These are phyloP conservation scores for Hanseniaspora sp. DNA, from an alignment of 1,139 yeast species.

Conservation along the genomic window DNA sequence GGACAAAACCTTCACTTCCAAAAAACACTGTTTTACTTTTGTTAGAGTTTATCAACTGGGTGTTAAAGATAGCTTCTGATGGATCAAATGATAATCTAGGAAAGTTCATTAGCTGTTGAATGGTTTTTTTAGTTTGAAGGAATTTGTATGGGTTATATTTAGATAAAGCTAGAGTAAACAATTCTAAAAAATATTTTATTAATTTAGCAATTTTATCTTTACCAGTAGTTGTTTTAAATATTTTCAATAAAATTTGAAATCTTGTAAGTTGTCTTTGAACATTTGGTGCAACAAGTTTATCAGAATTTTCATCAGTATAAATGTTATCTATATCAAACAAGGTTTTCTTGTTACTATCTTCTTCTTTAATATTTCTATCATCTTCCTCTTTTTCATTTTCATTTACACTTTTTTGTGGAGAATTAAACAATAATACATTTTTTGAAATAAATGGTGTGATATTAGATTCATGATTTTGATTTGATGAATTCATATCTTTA, in stretches of 20 bases:
- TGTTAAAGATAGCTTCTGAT: constrained; percentile 1
- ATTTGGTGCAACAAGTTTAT: not conserved
- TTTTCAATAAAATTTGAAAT: constrained; percentile 41
- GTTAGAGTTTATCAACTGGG: not conserved
- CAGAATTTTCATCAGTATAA: too few relatives aligned
- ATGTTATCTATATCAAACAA: not conserved
- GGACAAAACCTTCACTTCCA: not conserved
- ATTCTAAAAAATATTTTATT: constrained; percentile 46
- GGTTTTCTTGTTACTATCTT: not conserved
- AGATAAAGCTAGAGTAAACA: constrained; percentile 41
- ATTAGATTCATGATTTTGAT: not conserved
- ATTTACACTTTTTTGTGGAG: not conserved
- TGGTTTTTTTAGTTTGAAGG: not conserved
- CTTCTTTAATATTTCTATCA: not conserved
- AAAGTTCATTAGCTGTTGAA: constrained; percentile 15
- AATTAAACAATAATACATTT: not conserved
- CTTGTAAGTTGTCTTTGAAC: constrained; percentile 17
- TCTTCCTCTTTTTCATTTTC: not conserved
- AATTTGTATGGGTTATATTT: constrained; percentile 29
- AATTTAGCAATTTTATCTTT: constrained; percentile 62
- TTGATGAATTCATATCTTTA: not conserved
- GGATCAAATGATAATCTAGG: constrained; percentile 4
- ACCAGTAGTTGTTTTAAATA: constrained; percentile 48
- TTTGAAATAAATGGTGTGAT: not conserved
- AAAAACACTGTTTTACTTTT: not conserved